Evolutionary conservation across 306 rosid genomes (phyloP), one percentile per base, ranked within the genome.

Genomic region (Castanospermum australe): DNA sequence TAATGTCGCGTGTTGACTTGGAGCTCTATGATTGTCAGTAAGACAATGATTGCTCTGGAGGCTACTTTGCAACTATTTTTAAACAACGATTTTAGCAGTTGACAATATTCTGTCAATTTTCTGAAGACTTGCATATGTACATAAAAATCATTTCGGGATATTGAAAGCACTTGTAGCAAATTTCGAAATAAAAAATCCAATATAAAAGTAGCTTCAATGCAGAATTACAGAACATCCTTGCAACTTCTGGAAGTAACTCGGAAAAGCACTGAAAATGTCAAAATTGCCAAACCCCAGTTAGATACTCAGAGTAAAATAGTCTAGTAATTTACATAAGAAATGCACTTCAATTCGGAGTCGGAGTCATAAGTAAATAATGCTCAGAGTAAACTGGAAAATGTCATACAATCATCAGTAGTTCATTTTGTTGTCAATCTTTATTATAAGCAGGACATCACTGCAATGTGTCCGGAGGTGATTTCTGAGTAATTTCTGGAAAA

Each of bases 381-480:
- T n/a, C n/a, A n/a, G 14, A 12, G 13, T 17, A 63, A 71, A 54
- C 36, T 60, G 14, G 52, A 51, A 76, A 74, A 28, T 25, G 61
- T 41, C 22, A 36, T 25, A 72, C 47, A 65, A 36, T 14, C 57
- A 35, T 67, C 33, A 47, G 36, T 6, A 51, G 24, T 28, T 13
- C 74, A 4, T 59, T 25, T 33, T 24, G 73, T 22, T 67, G 17
- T 8, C 38, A 36, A 38, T 47, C 72, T 78, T 55, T 60, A 48
- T 73, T 21, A 8, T 8, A 71, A n/a, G 39, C 47, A 66, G 72
- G 38, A 51, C 47, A 70, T 66, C 57, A 70, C 63, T 21, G 79
- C 50, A 45, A 52, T 68, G 28, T 33, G 51, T 47, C 59, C 12
- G n/a, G 1, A 1, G 32, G 32, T 28, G 59, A 45, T 18, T 24